Evolutionary conservation across 2,329 filamentous ascomycete species (phyloP), one percentile per base, ranked within the genome.

Genomic region (Phyllosticta ampelicida): DNA sequence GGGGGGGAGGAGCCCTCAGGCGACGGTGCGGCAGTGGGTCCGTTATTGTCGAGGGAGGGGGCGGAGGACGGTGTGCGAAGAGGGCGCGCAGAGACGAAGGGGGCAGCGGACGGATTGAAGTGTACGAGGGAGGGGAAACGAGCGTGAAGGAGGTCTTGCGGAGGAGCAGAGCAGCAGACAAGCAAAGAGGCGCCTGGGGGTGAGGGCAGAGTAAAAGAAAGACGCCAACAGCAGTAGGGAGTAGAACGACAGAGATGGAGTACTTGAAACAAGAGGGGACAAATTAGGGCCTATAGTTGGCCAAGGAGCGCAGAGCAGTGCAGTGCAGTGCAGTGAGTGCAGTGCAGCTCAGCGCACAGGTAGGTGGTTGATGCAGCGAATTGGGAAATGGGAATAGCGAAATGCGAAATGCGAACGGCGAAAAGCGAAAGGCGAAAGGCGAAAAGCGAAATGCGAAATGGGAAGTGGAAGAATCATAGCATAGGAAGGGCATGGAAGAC

Each of bases 111-210:
- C 10, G 18, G 36, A 54, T 51, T 51, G 51, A 50, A 44, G 16
- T 51, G 56, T 28, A 36, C 44, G 53, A 36, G 56, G 18, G 49
- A 51, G 49, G 55, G 53, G 55, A 29, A 58, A 58, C 55, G 55
- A 57, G 50, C 30, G 55, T 56, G 36, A n/a, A 44, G 36, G 13
- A n/a, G 36, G 36, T 44, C 36, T 44, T 44, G 36, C 36, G 36
- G 36, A 44, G 36, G 36, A 26, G 23, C 23, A 26, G 23, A 8
- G 36, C 36, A 44, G 36, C 13, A 44, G 36, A 44, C 36, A 44
- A 16, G 36, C n/a, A 16, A 16, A 44, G 36, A 16, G 36, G n/a
- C 13, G 13, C 23, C 23, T 26, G n/a, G 36, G 16, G 30, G 30
- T 16, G 11, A n/a, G 36, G 36, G 36, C 2, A n/a, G n/a, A n/a